Conservation (phyloP, 257 asterid species). For the Solanum phureja region DNA sequence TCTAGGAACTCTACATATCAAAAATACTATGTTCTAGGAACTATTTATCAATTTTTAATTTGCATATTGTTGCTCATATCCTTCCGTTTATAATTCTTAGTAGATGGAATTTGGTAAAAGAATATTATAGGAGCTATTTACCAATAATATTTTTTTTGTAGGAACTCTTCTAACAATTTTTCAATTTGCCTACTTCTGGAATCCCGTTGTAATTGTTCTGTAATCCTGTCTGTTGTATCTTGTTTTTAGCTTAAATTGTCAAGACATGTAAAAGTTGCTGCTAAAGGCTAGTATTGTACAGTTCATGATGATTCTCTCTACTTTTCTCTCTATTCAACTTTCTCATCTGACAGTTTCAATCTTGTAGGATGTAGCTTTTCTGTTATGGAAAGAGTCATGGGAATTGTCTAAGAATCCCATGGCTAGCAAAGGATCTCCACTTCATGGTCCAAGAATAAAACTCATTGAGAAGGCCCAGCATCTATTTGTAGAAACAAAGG, state of each 20-base stretch:
- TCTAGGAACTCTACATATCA: neutral
- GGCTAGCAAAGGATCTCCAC: constrained; percentile 72
- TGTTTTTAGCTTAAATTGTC: neutral
- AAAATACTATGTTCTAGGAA: neutral
- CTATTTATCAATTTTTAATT: neutral
- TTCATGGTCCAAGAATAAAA: constrained; percentile 78
- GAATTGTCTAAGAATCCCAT: constrained; percentile 68
- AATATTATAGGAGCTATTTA: neutral
- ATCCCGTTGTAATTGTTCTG: neutral
- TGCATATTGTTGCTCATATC: neutral
- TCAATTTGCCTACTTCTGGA: neutral
- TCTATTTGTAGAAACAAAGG: constrained; percentile 75
- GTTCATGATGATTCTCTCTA: neutral
- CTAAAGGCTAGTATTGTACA: neutral
- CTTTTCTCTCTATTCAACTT: constrained; percentile 3
- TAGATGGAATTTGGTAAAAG: neutral
- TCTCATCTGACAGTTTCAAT: neutral
- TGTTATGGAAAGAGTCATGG: constrained; percentile 95
- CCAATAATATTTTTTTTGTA: neutral
- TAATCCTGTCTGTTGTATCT: neutral
- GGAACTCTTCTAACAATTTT: neutral
- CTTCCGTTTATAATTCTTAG: neutral
- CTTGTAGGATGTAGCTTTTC: constrained; percentile 70
- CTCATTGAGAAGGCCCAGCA: constrained; percentile 72
- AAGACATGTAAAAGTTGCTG: neutral